These are phyloP conservation scores for Gaeumannomyces sp. DNA, from an alignment of 2,329 filamentous ascomycete species.

Conservation along the genomic window DNA sequence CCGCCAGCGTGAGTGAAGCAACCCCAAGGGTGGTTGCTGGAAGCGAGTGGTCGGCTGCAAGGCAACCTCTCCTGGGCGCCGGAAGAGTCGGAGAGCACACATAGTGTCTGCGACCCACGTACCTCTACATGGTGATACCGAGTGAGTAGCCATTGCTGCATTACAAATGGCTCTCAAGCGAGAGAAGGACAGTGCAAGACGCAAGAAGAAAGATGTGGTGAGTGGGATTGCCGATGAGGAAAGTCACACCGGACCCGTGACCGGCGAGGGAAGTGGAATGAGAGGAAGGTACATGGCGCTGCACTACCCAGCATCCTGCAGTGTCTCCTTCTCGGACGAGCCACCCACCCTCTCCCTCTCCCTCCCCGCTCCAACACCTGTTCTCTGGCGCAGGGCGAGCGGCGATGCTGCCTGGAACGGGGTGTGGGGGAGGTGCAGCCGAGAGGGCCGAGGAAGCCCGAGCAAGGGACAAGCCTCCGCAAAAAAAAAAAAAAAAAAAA, in stretches of 20 bases:
- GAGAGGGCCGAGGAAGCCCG: too few species aligned
- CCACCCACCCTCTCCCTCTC: neutral
- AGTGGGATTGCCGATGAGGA: neutral
- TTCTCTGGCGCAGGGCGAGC: neutral
- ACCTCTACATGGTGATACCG: neutral
- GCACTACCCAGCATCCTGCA: neutral
- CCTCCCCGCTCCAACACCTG: neutral
- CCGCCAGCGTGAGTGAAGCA: neutral
- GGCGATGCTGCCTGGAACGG: neutral
- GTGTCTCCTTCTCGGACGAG: neutral
- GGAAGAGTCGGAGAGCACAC: neutral
- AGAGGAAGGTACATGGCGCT: neutral
- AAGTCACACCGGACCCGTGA: neutral
- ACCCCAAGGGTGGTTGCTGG: neutral
- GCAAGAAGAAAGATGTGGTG: neutral
- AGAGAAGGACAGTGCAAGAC: neutral
- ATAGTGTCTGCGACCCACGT: neutral
- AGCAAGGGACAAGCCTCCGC: too few species aligned
- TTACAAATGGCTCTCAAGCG: neutral
- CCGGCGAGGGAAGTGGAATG: neutral
- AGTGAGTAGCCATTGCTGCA: neutral
- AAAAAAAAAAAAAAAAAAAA: too few species aligned
- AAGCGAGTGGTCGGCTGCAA: neutral
- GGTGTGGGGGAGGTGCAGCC: neutral
- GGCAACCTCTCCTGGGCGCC: neutral